Conservation (phyloP, 1,284 basidiomycete species). For the Austroboletus niveus region DNA sequence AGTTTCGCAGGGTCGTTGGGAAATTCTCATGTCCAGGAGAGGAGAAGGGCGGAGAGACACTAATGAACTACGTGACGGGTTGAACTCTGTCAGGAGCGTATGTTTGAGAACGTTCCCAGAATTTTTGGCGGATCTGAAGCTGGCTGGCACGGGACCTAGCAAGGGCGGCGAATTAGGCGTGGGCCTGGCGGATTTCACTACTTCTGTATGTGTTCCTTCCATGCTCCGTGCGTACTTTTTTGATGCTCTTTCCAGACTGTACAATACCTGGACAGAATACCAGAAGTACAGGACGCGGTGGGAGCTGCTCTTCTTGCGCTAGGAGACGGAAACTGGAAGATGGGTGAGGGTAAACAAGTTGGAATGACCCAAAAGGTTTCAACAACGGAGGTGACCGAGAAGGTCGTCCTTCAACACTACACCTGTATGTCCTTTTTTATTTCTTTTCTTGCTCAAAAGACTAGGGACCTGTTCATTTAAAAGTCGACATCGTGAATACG, state of each 20-base stretch:
- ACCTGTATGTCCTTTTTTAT: constrained; percentile 47
- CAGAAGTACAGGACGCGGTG: constrained; percentile 65
- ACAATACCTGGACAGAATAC: constrained; percentile 64
- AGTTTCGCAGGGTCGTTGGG: constrained; percentile 59
- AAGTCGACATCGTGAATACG: constrained; percentile 70
- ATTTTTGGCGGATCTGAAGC: constrained; percentile 71
- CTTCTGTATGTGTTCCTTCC: constrained; percentile 45
- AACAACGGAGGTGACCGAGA: constrained; percentile 52
- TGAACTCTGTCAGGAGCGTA: constrained; percentile 60
- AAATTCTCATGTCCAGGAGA: constrained; percentile 52
- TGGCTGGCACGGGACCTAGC: constrained; percentile 46
- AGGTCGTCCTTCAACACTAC: constrained; percentile 68
- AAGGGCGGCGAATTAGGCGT: constrained; percentile 53
- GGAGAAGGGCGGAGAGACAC: constrained; percentile 45
- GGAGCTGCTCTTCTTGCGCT: constrained; percentile 61
- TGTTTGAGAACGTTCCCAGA: constrained; percentile 80
- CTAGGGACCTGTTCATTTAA: not conserved
- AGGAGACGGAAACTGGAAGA: constrained; percentile 84
- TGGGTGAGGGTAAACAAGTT: constrained; percentile 75
- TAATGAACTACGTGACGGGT: constrained; percentile 69
- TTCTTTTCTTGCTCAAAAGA: not conserved
- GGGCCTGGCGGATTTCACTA: constrained; percentile 60
- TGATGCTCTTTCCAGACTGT: constrained; percentile 47
- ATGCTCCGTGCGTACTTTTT: not conserved
- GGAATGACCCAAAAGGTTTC: constrained; percentile 45